Evolutionary conservation across 768 basidiomycete species (phyloP).

Genomic region (Daedaleopsis sinensis): DNA sequence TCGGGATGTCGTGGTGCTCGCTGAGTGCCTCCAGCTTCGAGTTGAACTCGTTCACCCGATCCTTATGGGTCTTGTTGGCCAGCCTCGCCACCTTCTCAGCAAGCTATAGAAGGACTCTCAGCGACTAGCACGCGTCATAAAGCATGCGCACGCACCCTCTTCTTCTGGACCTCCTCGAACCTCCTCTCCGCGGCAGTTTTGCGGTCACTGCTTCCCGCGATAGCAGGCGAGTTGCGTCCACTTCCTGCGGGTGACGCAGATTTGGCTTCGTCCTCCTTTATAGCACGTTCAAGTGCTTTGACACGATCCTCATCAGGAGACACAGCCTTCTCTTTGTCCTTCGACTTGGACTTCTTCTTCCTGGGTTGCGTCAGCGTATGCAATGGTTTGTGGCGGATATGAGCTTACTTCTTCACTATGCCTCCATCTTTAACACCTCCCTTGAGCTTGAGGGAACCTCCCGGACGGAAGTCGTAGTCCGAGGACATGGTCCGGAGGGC

Average conservation of each 20-base stretch:
- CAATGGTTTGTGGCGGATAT: slow-evolving; percentile 1
- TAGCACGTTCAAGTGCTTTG: slow-evolving; percentile 49
- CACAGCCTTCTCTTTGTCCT: slow-evolving; percentile 44
- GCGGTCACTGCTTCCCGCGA: slow-evolving; percentile 47
- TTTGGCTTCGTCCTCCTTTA: slow-evolving; percentile 39
- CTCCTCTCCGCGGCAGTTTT: slow-evolving; percentile 89
- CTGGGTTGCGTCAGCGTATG: slow-evolving; percentile 40
- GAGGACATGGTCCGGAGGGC: slow-evolving; percentile 54
- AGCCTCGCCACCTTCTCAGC: slow-evolving; percentile 73
- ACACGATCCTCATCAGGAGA: slow-evolving; percentile 50
- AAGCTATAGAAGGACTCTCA: slow-evolving; percentile 48
- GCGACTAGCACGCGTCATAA: neutral
- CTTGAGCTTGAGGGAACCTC: slow-evolving; percentile 90
- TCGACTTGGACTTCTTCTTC: slow-evolving; percentile 82
- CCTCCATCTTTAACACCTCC: slow-evolving; percentile 79
- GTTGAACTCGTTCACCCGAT: slow-evolving; percentile 91
- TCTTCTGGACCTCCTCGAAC: slow-evolving; percentile 86
- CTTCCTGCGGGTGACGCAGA: slow-evolving; percentile 56
- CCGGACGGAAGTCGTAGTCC: slow-evolving; percentile 83
- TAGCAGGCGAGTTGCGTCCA: slow-evolving; percentile 61
- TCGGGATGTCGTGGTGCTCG: slow-evolving; percentile 95
- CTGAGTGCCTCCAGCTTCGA: slow-evolving; percentile 81
- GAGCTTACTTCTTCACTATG: slow-evolving; percentile 77
- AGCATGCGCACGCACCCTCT: slow-evolving; percentile 51
- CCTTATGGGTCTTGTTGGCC: slow-evolving; percentile 89